A percentile compares a stretch with the other conserved stretches of the same genome.
Conservation (phyloP, 2,329 filamentous ascomycete genomes). For the Anthostomella pinea region DNA sequence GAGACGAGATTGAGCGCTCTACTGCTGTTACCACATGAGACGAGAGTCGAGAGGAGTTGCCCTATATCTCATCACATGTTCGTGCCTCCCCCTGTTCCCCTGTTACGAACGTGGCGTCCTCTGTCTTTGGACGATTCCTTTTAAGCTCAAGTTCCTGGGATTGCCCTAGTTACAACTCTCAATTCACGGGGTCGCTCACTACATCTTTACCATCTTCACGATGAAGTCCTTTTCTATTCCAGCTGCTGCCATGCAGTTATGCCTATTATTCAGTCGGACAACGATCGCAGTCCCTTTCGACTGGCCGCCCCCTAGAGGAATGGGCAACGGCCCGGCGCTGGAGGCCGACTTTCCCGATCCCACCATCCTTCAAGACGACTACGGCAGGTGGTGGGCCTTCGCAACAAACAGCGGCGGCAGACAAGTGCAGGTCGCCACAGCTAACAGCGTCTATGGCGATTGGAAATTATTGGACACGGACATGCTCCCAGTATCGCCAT, state of each 20-base stretch:
- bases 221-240: neutral
- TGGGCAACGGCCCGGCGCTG: constrained; percentile 23
- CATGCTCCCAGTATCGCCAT: constrained; percentile 48
- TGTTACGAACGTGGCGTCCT: too few species aligned
- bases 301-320: constrained; percentile 2
- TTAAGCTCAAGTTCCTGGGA: too few species aligned
- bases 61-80: too few species aligned
- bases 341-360: constrained; percentile 54
- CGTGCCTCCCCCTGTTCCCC: too few species aligned
- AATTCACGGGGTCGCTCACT: too few species aligned
- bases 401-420: constrained; percentile 49
- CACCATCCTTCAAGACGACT: constrained; percentile 43
- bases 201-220: neutral
- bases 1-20: too few species aligned
- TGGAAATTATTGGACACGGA: constrained; percentile 50
- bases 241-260: neutral
- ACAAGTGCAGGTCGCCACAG: constrained; percentile 53
- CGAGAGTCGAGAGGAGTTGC: too few species aligned
- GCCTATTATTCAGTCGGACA: constrained; percentile 10
- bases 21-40: too few species aligned
- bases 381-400: constrained; percentile 57
- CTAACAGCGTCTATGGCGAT: constrained; percentile 45
- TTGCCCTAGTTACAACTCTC: too few species aligned
- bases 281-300: constrained; percentile 9
- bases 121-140: too few species aligned